These are phyloP conservation scores for Cryptosporidium meleagridis DNA, from an alignment of 169 alveolate species.

Conservation along the genomic window DNA sequence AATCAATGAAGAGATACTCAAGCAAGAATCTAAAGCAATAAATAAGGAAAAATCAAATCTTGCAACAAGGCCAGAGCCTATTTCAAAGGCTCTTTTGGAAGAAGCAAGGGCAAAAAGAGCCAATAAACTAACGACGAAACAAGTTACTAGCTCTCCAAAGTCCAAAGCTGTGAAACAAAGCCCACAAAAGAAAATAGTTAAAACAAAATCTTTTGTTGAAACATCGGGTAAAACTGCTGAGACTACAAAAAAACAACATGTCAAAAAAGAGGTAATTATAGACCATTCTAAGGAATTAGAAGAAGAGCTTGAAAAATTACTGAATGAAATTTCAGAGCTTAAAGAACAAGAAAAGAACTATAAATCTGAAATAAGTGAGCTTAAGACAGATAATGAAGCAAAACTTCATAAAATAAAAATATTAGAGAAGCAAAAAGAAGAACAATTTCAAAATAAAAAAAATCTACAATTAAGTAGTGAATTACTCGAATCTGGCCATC, in stretches of 20 bases:
- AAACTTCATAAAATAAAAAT: not conserved
- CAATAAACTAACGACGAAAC: not conserved
- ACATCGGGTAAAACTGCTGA: slow-evolving; percentile 1
- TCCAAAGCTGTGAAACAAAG: slow-evolving; percentile 6
- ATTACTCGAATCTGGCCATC: slow-evolving; percentile 49
- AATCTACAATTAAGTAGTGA: slow-evolving; percentile 25
- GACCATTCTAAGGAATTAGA: slow-evolving; percentile 4
- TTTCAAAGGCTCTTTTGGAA: slow-evolving; percentile 53
- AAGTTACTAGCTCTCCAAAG: slow-evolving; percentile 27
- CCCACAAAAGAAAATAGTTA: slow-evolving; percentile 12
- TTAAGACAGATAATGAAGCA: slow-evolving; percentile 23
- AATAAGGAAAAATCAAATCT: not conserved
- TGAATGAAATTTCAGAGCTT: not conserved
- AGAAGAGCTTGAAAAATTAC: slow-evolving; percentile 14
- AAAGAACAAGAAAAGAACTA: slow-evolving; percentile 15
- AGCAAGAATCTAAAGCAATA: not conserved
- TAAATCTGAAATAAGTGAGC: slow-evolving; percentile 4
- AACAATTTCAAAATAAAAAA: slow-evolving; percentile 40
- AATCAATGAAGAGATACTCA: not conserved
- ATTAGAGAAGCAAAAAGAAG: slow-evolving; percentile 53
- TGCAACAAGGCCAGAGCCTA: slow-evolving; percentile 72
- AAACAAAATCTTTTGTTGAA: slow-evolving; percentile 9
- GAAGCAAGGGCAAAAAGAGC: slow-evolving; percentile 73
- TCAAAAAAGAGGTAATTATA: not conserved
- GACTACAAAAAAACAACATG: not conserved